phyloP scores from a whole-genome alignment of 1,284 basidiomycete genomes.

The Xanthoconium separans region DNA sequence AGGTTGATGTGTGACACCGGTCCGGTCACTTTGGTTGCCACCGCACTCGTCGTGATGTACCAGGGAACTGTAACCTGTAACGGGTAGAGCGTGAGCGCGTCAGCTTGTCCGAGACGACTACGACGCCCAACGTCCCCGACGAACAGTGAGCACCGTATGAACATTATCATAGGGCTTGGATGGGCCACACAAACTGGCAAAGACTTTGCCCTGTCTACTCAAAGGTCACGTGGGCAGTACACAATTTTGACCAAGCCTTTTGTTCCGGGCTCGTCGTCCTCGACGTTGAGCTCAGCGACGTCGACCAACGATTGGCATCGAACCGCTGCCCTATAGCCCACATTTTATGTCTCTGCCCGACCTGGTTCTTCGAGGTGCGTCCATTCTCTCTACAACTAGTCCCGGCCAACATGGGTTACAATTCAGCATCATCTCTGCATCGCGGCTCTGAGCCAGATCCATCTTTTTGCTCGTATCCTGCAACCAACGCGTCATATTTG shows the following conservation, averaged over 20 bases:
- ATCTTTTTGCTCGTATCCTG: background rate
- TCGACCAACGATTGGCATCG: background rate
- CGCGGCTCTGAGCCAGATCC: conserved; percentile 1
- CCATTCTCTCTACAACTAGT: background rate
- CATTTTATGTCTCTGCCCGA: conserved; percentile 5
- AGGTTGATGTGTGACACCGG: background rate
- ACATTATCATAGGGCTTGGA: background rate
- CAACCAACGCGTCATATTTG: background rate
- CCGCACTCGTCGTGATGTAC: conserved; percentile 18
- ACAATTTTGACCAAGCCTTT: conserved; percentile 9
- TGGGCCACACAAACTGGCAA: background rate
- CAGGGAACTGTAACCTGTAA: too few relatives aligned
- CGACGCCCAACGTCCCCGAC: background rate
- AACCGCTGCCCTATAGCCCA: background rate
- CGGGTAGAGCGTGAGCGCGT: background rate
- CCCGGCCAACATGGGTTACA: background rate
- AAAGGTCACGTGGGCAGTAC: conserved; percentile 20
- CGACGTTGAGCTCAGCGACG: conserved; percentile 11
- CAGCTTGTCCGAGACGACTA: background rate
- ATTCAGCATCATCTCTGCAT: conserved; percentile 4
- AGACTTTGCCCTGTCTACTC: background rate
- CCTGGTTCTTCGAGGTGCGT: conserved; percentile 16
- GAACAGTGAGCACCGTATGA: background rate
- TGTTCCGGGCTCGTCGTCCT: conserved; percentile 9
- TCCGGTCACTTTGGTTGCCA: conserved; percentile 16